Percentiles rank a stretch among this genome's conserved stretches.
These are phyloP conservation scores for Neonothopanus nambi DNA, from an alignment of 1,284 basidiomycete genomes.

Conservation along the genomic window DNA sequence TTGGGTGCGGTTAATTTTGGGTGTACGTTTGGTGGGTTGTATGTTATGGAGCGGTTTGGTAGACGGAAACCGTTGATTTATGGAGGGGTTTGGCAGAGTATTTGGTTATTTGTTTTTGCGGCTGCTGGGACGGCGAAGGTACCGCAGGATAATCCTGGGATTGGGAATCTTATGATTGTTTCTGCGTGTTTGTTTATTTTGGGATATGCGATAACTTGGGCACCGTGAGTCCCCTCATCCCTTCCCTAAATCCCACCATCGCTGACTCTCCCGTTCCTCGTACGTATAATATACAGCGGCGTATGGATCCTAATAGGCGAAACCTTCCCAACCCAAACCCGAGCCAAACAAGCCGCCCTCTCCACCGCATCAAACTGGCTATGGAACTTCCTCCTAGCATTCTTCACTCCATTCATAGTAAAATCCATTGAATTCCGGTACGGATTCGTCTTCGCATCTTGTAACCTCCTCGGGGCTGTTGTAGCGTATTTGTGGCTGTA, in stretches of 20 bases:
- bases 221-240: constrained; percentile 39
- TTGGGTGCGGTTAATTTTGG: constrained; percentile 70
- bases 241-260: no score
- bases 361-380: constrained; percentile 63
- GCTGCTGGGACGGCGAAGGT: constrained; percentile 70
- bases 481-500: constrained; percentile 80
- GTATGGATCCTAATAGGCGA: constrained; percentile 80
- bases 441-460: constrained; percentile 71
- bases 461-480: constrained; percentile 61
- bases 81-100: constrained; percentile 73
- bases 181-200: constrained; percentile 80
- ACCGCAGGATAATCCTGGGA: constrained; percentile 45
- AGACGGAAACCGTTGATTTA: constrained; percentile 63
- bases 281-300: constrained; percentile 34
- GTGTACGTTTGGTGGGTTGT: constrained; percentile 70
- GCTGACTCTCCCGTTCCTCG: background rate
- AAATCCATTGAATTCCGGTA: constrained; percentile 61
- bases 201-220: constrained; percentile 79
- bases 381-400: constrained; percentile 76
- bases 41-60: constrained; percentile 71
- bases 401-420: constrained; percentile 74
- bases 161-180: constrained; percentile 74
- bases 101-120: constrained; percentile 80
- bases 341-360: constrained; percentile 76
- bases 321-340: constrained; percentile 73